Percentiles rank a stretch among this genome's conserved stretches.
Evolutionary conservation across 257 asterid species (phyloP).

Genomic region (Solanum ossicruentum): DNA sequence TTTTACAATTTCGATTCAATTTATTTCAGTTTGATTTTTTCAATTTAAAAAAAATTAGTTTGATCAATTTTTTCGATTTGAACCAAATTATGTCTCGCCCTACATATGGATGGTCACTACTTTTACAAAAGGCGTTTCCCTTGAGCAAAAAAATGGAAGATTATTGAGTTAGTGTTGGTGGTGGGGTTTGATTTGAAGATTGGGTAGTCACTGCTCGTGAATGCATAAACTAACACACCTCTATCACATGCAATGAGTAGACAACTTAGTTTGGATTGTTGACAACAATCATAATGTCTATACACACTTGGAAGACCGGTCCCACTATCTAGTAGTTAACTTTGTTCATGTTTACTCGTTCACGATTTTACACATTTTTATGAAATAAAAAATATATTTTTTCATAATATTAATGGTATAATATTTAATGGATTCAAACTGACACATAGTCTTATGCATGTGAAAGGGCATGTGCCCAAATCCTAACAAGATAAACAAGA

Average conservation of each 20-base stretch:
- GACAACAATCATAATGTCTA: neutral
- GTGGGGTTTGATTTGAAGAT: neutral
- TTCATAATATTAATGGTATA: neutral
- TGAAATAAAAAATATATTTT: neutral
- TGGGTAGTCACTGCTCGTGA: neutral
- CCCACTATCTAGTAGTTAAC: slow-evolving; percentile 8
- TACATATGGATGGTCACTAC: neutral
- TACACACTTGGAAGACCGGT: slow-evolving; percentile 19
- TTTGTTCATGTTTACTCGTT: neutral
- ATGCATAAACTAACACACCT: neutral
- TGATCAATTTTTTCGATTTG: too few species aligned
- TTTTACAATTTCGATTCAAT: too few species aligned
- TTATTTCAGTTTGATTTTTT: too few species aligned
- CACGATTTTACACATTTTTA: neutral
- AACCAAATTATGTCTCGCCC: too few species aligned
- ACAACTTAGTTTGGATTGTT: neutral
- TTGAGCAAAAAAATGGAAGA: neutral
- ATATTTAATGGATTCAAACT: neutral
- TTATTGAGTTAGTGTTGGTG: too few species aligned
- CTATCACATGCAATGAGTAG: slow-evolving; percentile 9
- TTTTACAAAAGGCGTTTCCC: neutral
- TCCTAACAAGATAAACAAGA: slow-evolving; percentile 10
- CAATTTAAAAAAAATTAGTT: too few species aligned
- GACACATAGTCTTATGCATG: neutral
- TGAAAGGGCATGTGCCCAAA: slow-evolving; percentile 1